Base-by-base conservation (phyloP, 495 filamentous ascomycete genomes). In the Aspergillus indologenus region DNA sequence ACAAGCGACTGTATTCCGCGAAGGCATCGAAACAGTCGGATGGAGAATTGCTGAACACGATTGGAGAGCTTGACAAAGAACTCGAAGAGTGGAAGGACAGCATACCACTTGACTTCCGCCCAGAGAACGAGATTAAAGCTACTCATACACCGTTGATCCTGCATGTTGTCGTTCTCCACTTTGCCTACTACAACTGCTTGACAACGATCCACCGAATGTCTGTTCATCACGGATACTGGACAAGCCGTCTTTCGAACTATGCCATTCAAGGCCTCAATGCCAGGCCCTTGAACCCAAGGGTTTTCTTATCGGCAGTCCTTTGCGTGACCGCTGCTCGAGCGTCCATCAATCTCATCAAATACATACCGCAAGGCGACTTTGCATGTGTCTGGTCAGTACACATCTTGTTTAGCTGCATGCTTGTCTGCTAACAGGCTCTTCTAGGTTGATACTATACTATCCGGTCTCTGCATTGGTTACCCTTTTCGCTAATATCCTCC, bases 161-260 rank as follows among this genome's bases (percentile, higher is more conserved):
- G 2, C 95, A 97, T 60, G 83, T 98, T 58, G 91, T 94, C 51
- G 88, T 96, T 65, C 74, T 98, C 44, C 94, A 98, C 67, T 96
- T 98, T 68, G 86, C 91, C 31, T 98, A 98, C 74, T 97, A 98
- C 78, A 98, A 98, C 69, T 95, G 91, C 65, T 79, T 98, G 56
- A 97, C 92, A 15, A 98, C 94, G 1, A 96, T 98, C 54, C 94
- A 98, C 74, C 90, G 94, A 21, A 98, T 98, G 94, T 95, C 91
- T 5, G 87, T 97, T 52, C 94, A 98, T 70, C 95, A 98, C 68
- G 94, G 94, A 2, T 97, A 96, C 76, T 98, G 94, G 94, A 96
- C 92, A 8, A 96, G 89, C 65, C 85, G 94, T 45, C 78, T 98
- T 21, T 96, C 92, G 24, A 93, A 98, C 64, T 98, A 91, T 70